These are phyloP conservation scores for Suillus fuscotomentosus DNA, from an alignment of 768 basidiomycete species.

Conservation along the genomic window DNA sequence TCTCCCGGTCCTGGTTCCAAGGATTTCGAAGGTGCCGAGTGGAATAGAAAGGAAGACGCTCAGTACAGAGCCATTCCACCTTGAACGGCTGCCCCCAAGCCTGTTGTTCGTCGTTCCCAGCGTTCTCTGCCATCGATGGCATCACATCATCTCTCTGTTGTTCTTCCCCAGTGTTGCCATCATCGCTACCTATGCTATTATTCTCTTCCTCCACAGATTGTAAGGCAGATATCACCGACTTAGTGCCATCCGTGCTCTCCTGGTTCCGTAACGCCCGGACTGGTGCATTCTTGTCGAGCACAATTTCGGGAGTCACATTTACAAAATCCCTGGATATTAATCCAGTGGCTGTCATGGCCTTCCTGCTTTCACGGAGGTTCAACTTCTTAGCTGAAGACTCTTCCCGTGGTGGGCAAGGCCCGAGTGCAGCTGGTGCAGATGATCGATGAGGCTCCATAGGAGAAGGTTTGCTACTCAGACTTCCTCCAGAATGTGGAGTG, in stretches of 20 bases:
- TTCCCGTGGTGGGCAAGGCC: constrained; percentile 30
- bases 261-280: constrained; percentile 27
- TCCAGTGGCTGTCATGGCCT: constrained; percentile 3
- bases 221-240: constrained; percentile 10
- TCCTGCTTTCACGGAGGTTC: constrained; percentile 31
- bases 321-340: background rate
- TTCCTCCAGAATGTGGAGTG: constrained; percentile 8
- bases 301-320: constrained; percentile 25
- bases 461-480: background rate
- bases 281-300: constrained; percentile 42
- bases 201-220: constrained; percentile 25
- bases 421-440: constrained; percentile 56
- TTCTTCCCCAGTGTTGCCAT: constrained; percentile 20
- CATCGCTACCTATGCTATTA: constrained; percentile 1
- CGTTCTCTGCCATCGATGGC: constrained; percentile 1
- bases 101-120: constrained; percentile 15
- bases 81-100: constrained; percentile 80
- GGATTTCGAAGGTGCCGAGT: constrained; percentile 84
- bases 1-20: constrained; percentile 86
- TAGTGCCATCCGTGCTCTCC: constrained; percentile 18
- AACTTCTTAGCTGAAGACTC: constrained; percentile 23
- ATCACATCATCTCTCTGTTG: constrained; percentile 17
- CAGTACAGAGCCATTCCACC: constrained; percentile 78
- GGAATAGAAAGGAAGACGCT: constrained; percentile 69
- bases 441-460: constrained; percentile 9